phyloP scores from a whole-genome alignment of 2,329 filamentous ascomycete species.

The Coniochaeta sp. region DNA sequence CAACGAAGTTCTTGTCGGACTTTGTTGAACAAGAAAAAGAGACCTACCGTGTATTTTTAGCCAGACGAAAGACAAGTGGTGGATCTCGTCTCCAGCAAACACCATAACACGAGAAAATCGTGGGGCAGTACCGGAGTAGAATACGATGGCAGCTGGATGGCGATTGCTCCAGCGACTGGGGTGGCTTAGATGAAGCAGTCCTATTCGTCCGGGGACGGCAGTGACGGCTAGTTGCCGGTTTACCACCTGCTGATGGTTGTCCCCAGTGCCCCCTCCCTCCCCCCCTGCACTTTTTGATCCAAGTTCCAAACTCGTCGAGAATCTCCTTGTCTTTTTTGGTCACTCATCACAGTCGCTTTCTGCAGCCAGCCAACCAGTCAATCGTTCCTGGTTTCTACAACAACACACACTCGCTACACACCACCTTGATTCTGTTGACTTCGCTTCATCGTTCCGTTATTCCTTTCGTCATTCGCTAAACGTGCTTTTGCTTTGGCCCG shows the following conservation, averaged over 20 bases:
- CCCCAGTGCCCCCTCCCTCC: too few relatives aligned
- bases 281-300: neutral
- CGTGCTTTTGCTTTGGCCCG: neutral
- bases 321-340: neutral
- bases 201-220: neutral
- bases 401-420: neutral
- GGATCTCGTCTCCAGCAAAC: neutral
- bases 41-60: neutral
- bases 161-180: neutral
- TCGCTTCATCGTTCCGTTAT: neutral
- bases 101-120: neutral
- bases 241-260: neutral
- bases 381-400: neutral
- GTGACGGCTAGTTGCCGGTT: neutral
- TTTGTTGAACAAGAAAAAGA: neutral
- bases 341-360: too few relatives aligned
- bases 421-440: neutral
- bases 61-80: neutral
- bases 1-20: neutral
- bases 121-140: neutral
- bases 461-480: neutral
- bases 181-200: neutral
- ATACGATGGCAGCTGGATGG: neutral
- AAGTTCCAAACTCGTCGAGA: neutral
- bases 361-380: neutral